Conservation (phyloP, 306 rosid genomes). For the Vigna nakashimae region DNA sequence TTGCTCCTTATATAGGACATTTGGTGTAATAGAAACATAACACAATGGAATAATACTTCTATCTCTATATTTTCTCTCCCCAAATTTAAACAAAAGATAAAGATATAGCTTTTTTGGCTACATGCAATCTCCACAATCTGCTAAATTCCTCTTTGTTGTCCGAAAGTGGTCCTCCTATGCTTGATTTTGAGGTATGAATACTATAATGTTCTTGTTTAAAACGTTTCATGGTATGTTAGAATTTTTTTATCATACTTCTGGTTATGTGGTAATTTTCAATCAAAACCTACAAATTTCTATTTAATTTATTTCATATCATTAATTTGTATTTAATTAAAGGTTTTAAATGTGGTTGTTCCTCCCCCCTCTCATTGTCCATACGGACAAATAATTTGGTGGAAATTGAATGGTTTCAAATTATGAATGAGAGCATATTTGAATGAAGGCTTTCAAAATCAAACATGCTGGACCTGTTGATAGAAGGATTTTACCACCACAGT, state of each 20-base stretch:
- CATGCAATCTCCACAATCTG: constrained; percentile 86
- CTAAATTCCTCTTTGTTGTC: constrained; percentile 79
- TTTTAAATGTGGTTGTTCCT: no score
- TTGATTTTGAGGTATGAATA: constrained; percentile 90
- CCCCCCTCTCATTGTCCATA: no score
- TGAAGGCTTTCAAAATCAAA: no score
- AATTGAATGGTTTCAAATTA: no score
- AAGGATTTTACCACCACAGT: background rate
- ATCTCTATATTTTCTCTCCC: no score
- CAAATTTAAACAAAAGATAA: no score
- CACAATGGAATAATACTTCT: no score
- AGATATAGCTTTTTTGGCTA: constrained; percentile 62
- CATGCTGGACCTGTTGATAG: background rate
- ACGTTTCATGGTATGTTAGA: constrained; percentile 6
- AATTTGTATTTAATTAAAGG: no score
- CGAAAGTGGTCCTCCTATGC: constrained; percentile 94
- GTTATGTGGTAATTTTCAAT: constrained; percentile 28
- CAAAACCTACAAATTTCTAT: background rate
- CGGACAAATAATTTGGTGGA: no score
- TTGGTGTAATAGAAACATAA: no score
- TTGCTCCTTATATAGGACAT: no score
- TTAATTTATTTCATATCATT: constrained; percentile 17
- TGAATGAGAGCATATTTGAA: no score
- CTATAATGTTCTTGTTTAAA: constrained; percentile 32
- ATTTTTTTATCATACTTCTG: constrained; percentile 26